phyloP scores from a whole-genome alignment of 1,284 basidiomycete species.

The Melampsora larici-populina region DNA sequence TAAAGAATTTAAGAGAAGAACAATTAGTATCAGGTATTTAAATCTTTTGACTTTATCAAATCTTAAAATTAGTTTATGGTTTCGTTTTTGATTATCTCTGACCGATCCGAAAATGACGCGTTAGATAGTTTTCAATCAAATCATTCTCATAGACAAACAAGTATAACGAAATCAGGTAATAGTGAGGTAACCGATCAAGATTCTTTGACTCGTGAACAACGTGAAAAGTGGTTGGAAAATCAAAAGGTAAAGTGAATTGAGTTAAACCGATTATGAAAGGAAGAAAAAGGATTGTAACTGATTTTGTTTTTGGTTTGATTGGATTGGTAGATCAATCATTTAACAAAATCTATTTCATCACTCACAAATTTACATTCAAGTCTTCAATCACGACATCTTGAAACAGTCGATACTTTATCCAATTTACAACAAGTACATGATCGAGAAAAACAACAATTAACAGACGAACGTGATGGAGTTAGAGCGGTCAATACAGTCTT shows the following conservation, averaged over 20 bases:
- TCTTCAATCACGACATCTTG: conserved; percentile 35
- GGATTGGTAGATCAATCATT: conserved; percentile 24
- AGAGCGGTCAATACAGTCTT: conserved; percentile 37
- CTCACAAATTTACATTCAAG: conserved; percentile 26
- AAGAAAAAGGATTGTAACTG: neutral
- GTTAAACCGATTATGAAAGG: neutral
- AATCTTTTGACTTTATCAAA: neutral
- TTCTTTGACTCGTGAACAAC: conserved; percentile 13
- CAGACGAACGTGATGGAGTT: conserved; percentile 34
- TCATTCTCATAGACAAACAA: neutral
- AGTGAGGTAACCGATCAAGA: neutral
- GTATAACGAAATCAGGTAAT: neutral
- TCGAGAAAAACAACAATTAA: conserved; percentile 24
- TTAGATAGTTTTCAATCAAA: neutral
- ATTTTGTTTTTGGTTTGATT: neutral
- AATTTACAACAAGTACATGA: conserved; percentile 30
- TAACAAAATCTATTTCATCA: conserved; percentile 35
- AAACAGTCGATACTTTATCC: conserved; percentile 34
- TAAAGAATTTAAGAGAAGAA: conserved; percentile 32
- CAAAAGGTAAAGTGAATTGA: conserved; percentile 28
- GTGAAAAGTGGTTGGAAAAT: conserved; percentile 42
- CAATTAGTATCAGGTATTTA: conserved; percentile 19
- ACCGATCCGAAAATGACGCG: neutral
- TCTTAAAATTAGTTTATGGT: too few relatives aligned
- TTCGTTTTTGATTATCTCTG: neutral